Evolutionary conservation across 2,329 filamentous ascomycete genomes (phyloP).

Genomic region (Colletotrichum sp.): DNA sequence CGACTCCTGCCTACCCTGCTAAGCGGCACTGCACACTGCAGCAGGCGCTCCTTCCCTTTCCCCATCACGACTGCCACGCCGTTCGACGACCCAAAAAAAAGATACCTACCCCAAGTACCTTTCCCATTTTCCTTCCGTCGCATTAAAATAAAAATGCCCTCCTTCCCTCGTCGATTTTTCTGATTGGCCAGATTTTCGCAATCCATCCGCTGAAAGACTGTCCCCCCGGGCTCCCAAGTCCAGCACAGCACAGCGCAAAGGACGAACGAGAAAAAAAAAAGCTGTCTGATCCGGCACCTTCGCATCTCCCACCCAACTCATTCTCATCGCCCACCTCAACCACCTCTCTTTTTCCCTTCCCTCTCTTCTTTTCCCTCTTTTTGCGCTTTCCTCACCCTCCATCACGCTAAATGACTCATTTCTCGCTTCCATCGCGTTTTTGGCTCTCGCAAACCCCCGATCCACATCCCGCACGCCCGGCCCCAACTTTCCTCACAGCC

Average conservation of each 20-base stretch:
- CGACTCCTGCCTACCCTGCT: neutral
- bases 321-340: slow-evolving; percentile 25
- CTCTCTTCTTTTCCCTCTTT: slow-evolving; percentile 3
- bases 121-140: neutral
- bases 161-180: slow-evolving; percentile 12
- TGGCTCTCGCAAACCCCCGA: neutral
- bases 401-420: slow-evolving; percentile 12
- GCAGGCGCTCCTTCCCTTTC: neutral
- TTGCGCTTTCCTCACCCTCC: slow-evolving; percentile 13
- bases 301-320: slow-evolving; percentile 19
- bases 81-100: neutral
- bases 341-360: slow-evolving; percentile 9
- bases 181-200: slow-evolving; percentile 13
- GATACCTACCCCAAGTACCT: slow-evolving; percentile 19
- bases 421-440: neutral
- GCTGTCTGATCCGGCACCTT: slow-evolving; percentile 18
- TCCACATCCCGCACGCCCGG: neutral
- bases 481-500: slow-evolving; percentile 13
- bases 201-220: neutral
- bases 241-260: neutral
- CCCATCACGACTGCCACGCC: slow-evolving; percentile 1
- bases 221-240: neutral
- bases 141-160: slow-evolving; percentile 6
- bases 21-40: neutral
- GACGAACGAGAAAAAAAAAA: neutral